Conservation (phyloP, 768 basidiomycete genomes). For the Candolleomyces efflorescens region DNA sequence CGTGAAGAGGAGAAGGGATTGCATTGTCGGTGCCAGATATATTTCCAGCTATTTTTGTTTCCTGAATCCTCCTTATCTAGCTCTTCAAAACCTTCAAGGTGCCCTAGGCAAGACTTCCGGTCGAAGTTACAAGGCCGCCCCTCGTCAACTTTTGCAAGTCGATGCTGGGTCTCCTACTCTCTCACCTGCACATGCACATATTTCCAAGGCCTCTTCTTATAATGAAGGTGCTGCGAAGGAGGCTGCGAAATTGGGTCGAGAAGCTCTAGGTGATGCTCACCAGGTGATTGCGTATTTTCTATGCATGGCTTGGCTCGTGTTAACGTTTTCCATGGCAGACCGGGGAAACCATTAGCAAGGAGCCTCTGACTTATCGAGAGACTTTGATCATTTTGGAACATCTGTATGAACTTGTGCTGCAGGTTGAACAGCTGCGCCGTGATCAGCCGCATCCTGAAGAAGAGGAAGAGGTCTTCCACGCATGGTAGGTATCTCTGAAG, state of each 20-base stretch:
- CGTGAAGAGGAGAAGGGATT: slow-evolving; percentile 82
- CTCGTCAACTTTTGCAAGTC: slow-evolving; percentile 91
- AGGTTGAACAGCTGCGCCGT: slow-evolving; percentile 80
- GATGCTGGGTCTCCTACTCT: slow-evolving; percentile 49
- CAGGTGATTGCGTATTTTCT: slow-evolving; percentile 32
- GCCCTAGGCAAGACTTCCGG: slow-evolving; percentile 94
- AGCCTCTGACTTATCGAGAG: slow-evolving; percentile 77
- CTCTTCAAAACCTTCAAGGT: slow-evolving; percentile 78
- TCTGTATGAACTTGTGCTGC: slow-evolving; percentile 79
- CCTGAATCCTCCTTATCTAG: slow-evolving; percentile 27
- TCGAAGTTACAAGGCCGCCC: slow-evolving; percentile 93
- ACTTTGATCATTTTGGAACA: slow-evolving; percentile 76
- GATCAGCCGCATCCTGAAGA: slow-evolving; percentile 70
- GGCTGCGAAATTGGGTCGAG: slow-evolving; percentile 70
- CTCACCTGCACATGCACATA: slow-evolving; percentile 43
- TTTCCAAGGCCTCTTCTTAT: slow-evolving; percentile 45
- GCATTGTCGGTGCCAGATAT: slow-evolving; percentile 35
- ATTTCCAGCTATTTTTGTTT: neutral
- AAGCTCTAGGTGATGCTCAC: slow-evolving; percentile 60
- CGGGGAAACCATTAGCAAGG: slow-evolving; percentile 58
- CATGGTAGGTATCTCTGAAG: slow-evolving; percentile 43
- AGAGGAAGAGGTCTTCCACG: slow-evolving; percentile 33
- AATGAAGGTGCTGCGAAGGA: slow-evolving; percentile 63
- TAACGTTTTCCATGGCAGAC: slow-evolving; percentile 32
- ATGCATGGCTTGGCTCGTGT: neutral